Percentiles rank a stretch among this genome's conserved stretches.
Conservation (phyloP, 495 filamentous ascomycete species). For the Penicillium alfredii region DNA sequence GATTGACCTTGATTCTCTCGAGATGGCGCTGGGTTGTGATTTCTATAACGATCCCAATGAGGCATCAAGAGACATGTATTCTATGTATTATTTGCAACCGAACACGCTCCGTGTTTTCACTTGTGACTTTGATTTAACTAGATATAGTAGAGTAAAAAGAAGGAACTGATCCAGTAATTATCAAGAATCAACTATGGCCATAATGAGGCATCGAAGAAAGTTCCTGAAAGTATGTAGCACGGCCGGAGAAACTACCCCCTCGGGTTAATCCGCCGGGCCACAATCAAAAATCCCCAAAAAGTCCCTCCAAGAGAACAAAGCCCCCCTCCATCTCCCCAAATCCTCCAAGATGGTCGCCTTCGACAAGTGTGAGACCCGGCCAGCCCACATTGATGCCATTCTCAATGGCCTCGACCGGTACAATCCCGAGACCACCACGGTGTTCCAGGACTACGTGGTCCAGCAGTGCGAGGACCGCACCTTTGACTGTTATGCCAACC, state of each 20-base stretch:
- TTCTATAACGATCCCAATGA: conserved; percentile 15
- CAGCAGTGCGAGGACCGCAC: conserved; percentile 93
- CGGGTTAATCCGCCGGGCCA: conserved; percentile 24
- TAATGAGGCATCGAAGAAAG: no score
- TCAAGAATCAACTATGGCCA: no score
- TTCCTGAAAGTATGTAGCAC: no score
- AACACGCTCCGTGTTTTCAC: no score
- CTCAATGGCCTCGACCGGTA: conserved; percentile 94
- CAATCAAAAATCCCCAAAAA: conserved; percentile 42
- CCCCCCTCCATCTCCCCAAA: conserved; percentile 23
- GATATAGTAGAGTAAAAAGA: no score
- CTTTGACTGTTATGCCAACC: conserved; percentile 92
- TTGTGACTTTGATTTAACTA: no score
- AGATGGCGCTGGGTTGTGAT: conserved; percentile 3
- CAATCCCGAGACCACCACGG: conserved; percentile 90
- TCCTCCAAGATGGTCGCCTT: conserved; percentile 46
- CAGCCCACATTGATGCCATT: conserved; percentile 83
- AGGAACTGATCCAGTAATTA: no score
- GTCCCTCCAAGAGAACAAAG: conserved; percentile 22
- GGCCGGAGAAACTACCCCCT: conserved; percentile 27
- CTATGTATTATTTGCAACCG: conserved; percentile 26
- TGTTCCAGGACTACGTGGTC: conserved; percentile 91
- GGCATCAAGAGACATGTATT: conserved; percentile 26
- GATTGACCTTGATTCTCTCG: conserved; percentile 1
- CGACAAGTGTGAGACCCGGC: conserved; percentile 59